Evolutionary conservation across 768 basidiomycete genomes (phyloP).

Genomic region (Rhodotorula sphaerocarpa): DNA sequence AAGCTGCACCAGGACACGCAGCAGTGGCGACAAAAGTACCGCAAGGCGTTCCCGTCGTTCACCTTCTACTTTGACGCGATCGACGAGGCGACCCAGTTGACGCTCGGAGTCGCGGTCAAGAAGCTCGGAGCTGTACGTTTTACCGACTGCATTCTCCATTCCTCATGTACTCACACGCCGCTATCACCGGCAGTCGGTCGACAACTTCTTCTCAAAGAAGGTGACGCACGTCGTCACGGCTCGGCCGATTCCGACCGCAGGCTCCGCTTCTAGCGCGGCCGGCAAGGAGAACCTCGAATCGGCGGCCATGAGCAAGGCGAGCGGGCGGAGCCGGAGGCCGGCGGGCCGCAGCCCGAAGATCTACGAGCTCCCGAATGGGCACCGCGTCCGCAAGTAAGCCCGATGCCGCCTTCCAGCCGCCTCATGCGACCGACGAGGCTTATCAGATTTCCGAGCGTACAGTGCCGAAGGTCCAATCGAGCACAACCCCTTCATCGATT

Average conservation of each 20-base stretch:
- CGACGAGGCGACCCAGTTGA: slow-evolving; percentile 47
- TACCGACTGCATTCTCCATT: background rate
- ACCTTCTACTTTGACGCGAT: slow-evolving; percentile 74
- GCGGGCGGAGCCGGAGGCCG: slow-evolving; percentile 1
- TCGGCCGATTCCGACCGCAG: slow-evolving; percentile 29
- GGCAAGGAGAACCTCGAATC: background rate
- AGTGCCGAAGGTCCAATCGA: slow-evolving; percentile 17
- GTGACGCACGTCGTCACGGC: slow-evolving; percentile 84
- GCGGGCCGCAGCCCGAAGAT: slow-evolving; percentile 11
- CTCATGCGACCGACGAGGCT: no score
- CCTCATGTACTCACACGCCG: slow-evolving; percentile 1
- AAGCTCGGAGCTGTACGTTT: slow-evolving; percentile 69
- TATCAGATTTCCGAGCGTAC: background rate
- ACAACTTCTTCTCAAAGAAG: slow-evolving; percentile 76
- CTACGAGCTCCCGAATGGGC: slow-evolving; percentile 23
- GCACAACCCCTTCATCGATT: slow-evolving; percentile 41
- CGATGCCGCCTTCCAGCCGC: no score
- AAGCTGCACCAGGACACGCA: slow-evolving; percentile 36
- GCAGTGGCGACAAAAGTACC: slow-evolving; percentile 77
- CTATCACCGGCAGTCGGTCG: slow-evolving; percentile 68
- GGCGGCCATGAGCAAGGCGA: background rate
- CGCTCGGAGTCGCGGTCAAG: slow-evolving; percentile 54
- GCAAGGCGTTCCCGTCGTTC: slow-evolving; percentile 71
- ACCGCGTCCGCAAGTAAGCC: slow-evolving; percentile 27
- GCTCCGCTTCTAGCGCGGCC: slow-evolving; percentile 1